A percentile compares a stretch with the other conserved stretches of the same genome.
Evolutionary conservation across 805 yeast species (phyloP).

Genomic region (Yamadazyma sp.): DNA sequence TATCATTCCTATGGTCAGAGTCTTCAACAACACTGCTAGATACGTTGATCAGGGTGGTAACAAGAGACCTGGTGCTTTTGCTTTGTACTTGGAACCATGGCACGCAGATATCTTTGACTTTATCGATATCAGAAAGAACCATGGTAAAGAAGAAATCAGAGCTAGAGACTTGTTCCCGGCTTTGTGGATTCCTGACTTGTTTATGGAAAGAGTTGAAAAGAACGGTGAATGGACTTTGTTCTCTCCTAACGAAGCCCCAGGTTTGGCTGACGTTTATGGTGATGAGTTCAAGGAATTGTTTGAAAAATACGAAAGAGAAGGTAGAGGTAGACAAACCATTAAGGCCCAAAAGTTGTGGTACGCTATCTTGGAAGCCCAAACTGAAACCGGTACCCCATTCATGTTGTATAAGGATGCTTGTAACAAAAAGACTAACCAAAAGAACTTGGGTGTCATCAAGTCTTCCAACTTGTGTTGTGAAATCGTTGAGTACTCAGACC

Average conservation of each 20-base stretch:
- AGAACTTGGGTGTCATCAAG: slow-evolving; percentile 59
- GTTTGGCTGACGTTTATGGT: slow-evolving; percentile 54
- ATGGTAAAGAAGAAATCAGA: slow-evolving; percentile 63
- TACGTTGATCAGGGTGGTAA: slow-evolving; percentile 68
- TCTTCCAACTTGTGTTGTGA: slow-evolving; percentile 65
- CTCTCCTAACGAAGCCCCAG: slow-evolving; percentile 60
- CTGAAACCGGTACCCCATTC: slow-evolving; percentile 66
- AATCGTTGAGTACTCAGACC: slow-evolving; percentile 59
- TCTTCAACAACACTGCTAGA: slow-evolving; percentile 61
- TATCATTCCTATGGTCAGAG: slow-evolving; percentile 62
- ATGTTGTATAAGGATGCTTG: slow-evolving; percentile 66
- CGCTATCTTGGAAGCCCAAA: slow-evolving; percentile 59
- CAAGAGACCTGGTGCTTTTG: slow-evolving; percentile 66
- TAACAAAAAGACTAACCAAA: slow-evolving; percentile 57
- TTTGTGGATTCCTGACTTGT: slow-evolving; percentile 61
- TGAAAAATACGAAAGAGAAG: slow-evolving; percentile 51
- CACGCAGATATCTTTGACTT: slow-evolving; percentile 60
- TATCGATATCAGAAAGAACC: slow-evolving; percentile 59
- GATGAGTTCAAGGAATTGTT: slow-evolving; percentile 55
- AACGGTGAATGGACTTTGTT: slow-evolving; percentile 58
- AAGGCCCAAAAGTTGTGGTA: slow-evolving; percentile 65
- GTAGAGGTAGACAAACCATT: slow-evolving; percentile 48
- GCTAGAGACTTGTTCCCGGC: slow-evolving; percentile 66
- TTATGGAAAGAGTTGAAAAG: slow-evolving; percentile 59
- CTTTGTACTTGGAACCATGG: slow-evolving; percentile 63